A percentile compares a stretch with the other conserved stretches of the same genome.
phyloP scores from a whole-genome alignment of 768 basidiomycete genomes.

The Xerocomellus intermedius region DNA sequence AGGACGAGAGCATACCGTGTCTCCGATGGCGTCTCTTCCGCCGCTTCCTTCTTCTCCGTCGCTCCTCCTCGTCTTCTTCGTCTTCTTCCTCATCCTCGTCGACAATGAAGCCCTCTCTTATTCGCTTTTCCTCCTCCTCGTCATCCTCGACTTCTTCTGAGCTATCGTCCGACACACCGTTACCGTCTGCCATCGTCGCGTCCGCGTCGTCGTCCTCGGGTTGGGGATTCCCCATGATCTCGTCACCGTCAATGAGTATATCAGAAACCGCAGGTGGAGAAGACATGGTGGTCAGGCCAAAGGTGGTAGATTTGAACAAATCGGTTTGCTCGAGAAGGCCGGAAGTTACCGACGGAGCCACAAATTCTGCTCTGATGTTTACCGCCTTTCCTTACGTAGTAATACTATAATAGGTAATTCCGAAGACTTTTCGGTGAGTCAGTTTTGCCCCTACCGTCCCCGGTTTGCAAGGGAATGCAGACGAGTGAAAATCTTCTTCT shows the following conservation, averaged over 20 bases:
- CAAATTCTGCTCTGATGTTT: conserved; percentile 13
- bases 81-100: conserved; percentile 91
- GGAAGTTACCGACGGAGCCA: conserved; percentile 29
- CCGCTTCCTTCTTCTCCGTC: conserved; percentile 58
- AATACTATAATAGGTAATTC: too few relatives aligned
- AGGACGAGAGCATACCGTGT: conserved; percentile 38
- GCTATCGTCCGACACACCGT: conserved; percentile 65
- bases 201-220: conserved; percentile 59
- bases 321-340: conserved; percentile 10
- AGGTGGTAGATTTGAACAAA: too few relatives aligned
- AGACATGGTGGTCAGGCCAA: conserved; percentile 53
- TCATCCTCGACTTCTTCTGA: conserved; percentile 91
- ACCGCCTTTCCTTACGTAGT: too few relatives aligned
- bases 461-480: too few relatives aligned
- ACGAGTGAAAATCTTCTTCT: too few relatives aligned
- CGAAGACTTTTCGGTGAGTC: too few relatives aligned
- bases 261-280: conserved; percentile 44
- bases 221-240: conserved; percentile 55
- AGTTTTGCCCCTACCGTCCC: too few relatives aligned
- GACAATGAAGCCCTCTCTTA: conserved; percentile 90
- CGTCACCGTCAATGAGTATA: conserved; percentile 45
- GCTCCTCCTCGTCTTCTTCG: conserved; percentile 58
- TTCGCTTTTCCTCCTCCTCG: conserved; percentile 76
- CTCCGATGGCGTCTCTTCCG: conserved; percentile 65
- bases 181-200: conserved; percentile 46